Conservation (phyloP, 2,329 filamentous ascomycete genomes). For the Fusarium continuum region DNA sequence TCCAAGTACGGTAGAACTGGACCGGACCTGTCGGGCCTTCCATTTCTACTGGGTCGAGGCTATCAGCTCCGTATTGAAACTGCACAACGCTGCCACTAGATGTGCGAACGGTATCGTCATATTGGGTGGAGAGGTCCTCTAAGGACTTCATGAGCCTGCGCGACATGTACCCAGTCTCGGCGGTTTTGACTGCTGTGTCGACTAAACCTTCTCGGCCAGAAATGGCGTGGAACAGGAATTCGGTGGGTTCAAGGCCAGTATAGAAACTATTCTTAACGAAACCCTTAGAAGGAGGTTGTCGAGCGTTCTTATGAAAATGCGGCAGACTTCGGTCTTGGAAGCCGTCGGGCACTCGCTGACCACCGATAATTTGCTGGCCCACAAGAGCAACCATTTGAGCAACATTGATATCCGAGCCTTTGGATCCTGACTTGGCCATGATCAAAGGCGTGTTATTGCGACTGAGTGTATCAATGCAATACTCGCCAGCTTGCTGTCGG, state of each 20-base stretch:
- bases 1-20: slow-evolving; percentile 90
- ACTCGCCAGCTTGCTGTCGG: slow-evolving; percentile 87
- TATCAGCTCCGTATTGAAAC: slow-evolving; percentile 97
- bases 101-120: slow-evolving; percentile 94
- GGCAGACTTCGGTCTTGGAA: slow-evolving; percentile 96
- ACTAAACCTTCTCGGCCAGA: slow-evolving; percentile 98
- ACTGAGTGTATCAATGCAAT: slow-evolving; percentile 90
- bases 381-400: slow-evolving; percentile 98
- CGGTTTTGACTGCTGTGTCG: slow-evolving; percentile 98
- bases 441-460: slow-evolving; percentile 91
- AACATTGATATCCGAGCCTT: slow-evolving; percentile 97
- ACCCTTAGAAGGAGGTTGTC: slow-evolving; percentile 92
- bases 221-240: slow-evolving; percentile 98
- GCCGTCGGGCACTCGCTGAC: slow-evolving; percentile 90
- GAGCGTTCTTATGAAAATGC: slow-evolving; percentile 93
- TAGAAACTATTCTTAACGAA: slow-evolving; percentile 99
- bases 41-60: slow-evolving; percentile 96
- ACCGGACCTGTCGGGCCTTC: slow-evolving; percentile 93
- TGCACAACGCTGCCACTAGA: slow-evolving; percentile 90
- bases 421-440: slow-evolving; percentile 98
- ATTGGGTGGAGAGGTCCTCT: slow-evolving; percentile 91
- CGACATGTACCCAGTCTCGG: slow-evolving; percentile 99
- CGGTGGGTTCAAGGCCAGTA: slow-evolving; percentile 85
- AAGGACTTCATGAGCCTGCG: slow-evolving; percentile 97
- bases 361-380: slow-evolving; percentile 97